Conservation (phyloP, 2,329 filamentous ascomycete species). For the Torrubiellomyces zombiae region DNA sequence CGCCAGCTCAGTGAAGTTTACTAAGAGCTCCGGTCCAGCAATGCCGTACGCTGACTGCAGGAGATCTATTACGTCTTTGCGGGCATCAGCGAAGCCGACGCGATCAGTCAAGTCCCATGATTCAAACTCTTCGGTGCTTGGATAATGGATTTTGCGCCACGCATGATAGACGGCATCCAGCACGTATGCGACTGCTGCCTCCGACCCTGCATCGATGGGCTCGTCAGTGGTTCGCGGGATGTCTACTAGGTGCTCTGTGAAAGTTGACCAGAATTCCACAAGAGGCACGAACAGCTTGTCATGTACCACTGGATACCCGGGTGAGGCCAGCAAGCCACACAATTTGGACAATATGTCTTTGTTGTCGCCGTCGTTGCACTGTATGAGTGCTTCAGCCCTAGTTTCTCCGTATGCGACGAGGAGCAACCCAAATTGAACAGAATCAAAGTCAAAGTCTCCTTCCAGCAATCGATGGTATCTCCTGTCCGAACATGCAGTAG, state of each 20-base stretch:
- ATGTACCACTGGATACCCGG: slow-evolving; percentile 52
- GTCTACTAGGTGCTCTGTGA: slow-evolving; percentile 52
- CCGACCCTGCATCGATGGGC: slow-evolving; percentile 35
- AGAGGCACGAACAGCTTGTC: slow-evolving; percentile 59
- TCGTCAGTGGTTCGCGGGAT: slow-evolving; percentile 33
- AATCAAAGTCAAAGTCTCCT: slow-evolving; percentile 47
- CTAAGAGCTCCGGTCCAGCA: slow-evolving; percentile 36
- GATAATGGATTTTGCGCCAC: slow-evolving; percentile 54
- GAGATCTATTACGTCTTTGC: slow-evolving; percentile 66
- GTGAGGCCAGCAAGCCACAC: slow-evolving; percentile 47
- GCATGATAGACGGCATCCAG: slow-evolving; percentile 48
- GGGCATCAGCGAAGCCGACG: slow-evolving; percentile 51
- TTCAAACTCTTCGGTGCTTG: slow-evolving; percentile 36
- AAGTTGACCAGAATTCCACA: slow-evolving; percentile 69
- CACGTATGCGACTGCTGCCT: slow-evolving; percentile 38
- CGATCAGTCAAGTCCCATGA: slow-evolving; percentile 56
- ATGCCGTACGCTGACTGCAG: slow-evolving; percentile 54
- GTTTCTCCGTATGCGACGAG: slow-evolving; percentile 54
- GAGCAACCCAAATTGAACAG: slow-evolving; percentile 47
- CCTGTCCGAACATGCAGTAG: slow-evolving; percentile 39
- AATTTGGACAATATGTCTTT: slow-evolving; percentile 39
- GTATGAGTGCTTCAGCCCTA: slow-evolving; percentile 42
- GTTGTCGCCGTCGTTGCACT: slow-evolving; percentile 30
- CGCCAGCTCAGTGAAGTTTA: slow-evolving; percentile 38
- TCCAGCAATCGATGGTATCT: slow-evolving; percentile 37